phyloP scores from a whole-genome alignment of 1,139 yeast species.

The Blastobotrys illinoisensis region DNA sequence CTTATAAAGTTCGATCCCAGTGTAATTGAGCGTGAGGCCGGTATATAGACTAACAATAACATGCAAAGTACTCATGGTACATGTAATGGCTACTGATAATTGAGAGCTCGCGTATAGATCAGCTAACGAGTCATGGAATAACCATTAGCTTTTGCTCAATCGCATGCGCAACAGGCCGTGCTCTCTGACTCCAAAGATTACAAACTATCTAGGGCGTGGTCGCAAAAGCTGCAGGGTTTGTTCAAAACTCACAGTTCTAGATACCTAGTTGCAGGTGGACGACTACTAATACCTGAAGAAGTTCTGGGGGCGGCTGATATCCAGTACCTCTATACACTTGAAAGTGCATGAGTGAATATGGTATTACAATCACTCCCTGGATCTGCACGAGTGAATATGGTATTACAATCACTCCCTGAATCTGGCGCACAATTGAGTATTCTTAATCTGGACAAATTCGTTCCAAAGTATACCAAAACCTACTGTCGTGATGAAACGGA shows the following conservation, averaged over 20 bases:
- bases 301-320: not conserved
- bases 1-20: conserved; percentile 56
- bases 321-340: not conserved
- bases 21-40: conserved; percentile 22
- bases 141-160: too few relatives aligned
- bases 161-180: too few relatives aligned
- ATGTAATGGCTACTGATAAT: too few relatives aligned
- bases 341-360: not conserved
- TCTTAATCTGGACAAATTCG: conserved; percentile 21
- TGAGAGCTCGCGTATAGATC: too few relatives aligned
- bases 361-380: too few relatives aligned
- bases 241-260: not conserved
- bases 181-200: not conserved
- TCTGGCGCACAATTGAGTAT: not conserved
- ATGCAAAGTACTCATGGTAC: too few relatives aligned
- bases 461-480: conserved; percentile 18
- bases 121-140: too few relatives aligned
- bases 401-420: not conserved
- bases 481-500: conserved; percentile 16
- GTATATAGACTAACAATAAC: not conserved
- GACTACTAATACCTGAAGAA: not conserved
- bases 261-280: not conserved
- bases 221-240: not conserved
- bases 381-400: too few relatives aligned
- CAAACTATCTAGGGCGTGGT: not conserved